phyloP scores from a whole-genome alignment of 306 rosid species.

The Trifolium fragiferum region DNA sequence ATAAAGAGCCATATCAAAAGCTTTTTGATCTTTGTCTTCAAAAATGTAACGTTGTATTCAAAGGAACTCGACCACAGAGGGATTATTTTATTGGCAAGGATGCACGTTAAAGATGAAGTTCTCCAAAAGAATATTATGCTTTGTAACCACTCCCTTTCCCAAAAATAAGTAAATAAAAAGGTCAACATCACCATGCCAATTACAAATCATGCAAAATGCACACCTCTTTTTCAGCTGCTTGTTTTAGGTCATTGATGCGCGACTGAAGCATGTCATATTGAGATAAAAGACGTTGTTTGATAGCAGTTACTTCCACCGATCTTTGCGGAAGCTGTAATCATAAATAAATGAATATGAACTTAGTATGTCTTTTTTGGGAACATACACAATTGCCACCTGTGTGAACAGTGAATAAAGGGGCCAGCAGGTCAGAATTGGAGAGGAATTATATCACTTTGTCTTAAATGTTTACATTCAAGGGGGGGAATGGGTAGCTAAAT shows the following conservation, averaged over 20 bases:
- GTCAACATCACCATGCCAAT: constrained; percentile 23
- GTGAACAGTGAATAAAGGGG: constrained; percentile 24
- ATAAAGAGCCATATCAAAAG: too few species aligned
- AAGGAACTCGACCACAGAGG: constrained; percentile 15
- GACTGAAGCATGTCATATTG: constrained; percentile 89
- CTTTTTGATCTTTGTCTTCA: not conserved
- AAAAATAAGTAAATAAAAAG: constrained; percentile 21
- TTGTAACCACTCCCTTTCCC: not conserved
- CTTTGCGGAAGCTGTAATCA: constrained; percentile 84
- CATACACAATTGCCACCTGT: constrained; percentile 13
- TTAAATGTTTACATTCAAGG: constrained; percentile 28
- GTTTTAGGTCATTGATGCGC: constrained; percentile 83
- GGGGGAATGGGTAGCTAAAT: too few species aligned
- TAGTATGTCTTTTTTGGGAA: constrained; percentile 30
- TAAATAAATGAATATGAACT: constrained; percentile 28
- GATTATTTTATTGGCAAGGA: constrained; percentile 17
- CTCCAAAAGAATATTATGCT: constrained; percentile 6
- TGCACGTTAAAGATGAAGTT: constrained; percentile 17
- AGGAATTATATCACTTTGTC: constrained; percentile 9
- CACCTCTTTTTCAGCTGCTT: constrained; percentile 93
- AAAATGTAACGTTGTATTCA: constrained; percentile 10
- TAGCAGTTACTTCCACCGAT: constrained; percentile 69
- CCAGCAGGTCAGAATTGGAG: constrained; percentile 13
- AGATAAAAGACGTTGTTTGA: constrained; percentile 89
- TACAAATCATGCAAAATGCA: constrained; percentile 40